phyloP scores from a whole-genome alignment of 768 basidiomycete genomes.

The Suillus cothurnatus region DNA sequence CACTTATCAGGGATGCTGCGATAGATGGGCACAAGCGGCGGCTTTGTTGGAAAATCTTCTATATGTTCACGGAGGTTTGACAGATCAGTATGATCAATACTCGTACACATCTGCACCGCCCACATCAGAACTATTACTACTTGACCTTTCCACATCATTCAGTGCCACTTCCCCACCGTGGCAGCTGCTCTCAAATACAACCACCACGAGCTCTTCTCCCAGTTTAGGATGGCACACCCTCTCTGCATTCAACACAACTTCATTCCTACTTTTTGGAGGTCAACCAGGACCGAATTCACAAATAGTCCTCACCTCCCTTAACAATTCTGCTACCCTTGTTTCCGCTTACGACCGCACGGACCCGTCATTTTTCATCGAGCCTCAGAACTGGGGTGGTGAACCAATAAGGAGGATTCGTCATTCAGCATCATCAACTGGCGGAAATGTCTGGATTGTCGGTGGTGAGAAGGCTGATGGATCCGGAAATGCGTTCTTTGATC shows the following conservation, averaged over 20 bases:
- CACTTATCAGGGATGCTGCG: conserved; percentile 12
- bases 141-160: conserved; percentile 67
- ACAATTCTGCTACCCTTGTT: conserved; percentile 68
- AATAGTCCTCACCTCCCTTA: conserved; percentile 47
- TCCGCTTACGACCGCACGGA: conserved; percentile 39
- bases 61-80: conserved; percentile 81
- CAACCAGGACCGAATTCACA: conserved; percentile 62
- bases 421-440: conserved; percentile 53
- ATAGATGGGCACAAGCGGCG: conserved; percentile 84
- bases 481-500: conserved; percentile 56
- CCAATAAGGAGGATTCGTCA: conserved; percentile 82
- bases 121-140: conserved; percentile 65
- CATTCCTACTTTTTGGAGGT: conserved; percentile 75
- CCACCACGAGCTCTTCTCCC: conserved; percentile 47
- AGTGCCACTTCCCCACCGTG: conserved; percentile 66
- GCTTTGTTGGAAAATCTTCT: conserved; percentile 60
- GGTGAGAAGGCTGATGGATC: conserved; percentile 86
- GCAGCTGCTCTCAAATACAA: conserved; percentile 49
- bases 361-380: conserved; percentile 51
- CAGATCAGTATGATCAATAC: conserved; percentile 66
- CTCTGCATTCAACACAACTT: conserved; percentile 58
- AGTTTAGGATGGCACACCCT: conserved; percentile 80
- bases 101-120: conserved; percentile 78
- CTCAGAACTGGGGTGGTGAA: conserved; percentile 58
- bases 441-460: conserved; percentile 71